A percentile compares a stretch with the other conserved stretches of the same genome.
Evolutionary conservation across 192 early-diverging fungal species (phyloP).

Genomic region (Cladochytrium replicatum): DNA sequence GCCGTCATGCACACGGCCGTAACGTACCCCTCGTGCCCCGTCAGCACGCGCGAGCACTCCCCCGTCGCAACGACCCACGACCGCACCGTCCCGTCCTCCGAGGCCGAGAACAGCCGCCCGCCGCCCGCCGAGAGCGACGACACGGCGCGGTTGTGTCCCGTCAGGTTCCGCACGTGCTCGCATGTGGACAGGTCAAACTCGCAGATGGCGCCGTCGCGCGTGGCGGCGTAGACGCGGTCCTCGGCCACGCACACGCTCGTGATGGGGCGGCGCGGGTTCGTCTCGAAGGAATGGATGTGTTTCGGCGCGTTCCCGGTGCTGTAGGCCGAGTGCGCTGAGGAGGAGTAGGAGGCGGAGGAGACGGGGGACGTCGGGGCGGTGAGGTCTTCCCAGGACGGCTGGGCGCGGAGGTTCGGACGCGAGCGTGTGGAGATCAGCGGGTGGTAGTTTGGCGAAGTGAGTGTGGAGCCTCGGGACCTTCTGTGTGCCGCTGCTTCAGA

Average conservation of each 20-base stretch:
- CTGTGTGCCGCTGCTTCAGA: background rate
- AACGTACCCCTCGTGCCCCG: conserved; percentile 10
- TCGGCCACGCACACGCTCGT: conserved; percentile 9
- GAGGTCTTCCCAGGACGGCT: no score
- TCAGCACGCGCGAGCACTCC: conserved; percentile 2
- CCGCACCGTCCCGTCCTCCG: conserved; percentile 23
- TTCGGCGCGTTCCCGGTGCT: no score
- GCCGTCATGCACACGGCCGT: conserved; percentile 10
- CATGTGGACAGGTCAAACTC: conserved; percentile 2
- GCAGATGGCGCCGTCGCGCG: background rate
- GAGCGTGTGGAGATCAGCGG: no score
- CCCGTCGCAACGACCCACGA: conserved; percentile 16
- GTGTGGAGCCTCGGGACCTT: background rate
- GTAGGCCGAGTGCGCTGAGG: no score
- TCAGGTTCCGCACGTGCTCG: conserved; percentile 10
- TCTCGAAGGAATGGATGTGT: conserved; percentile 2
- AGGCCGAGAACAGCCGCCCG: conserved; percentile 12
- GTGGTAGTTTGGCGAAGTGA: background rate
- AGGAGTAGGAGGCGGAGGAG: no score
- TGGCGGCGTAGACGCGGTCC: background rate
- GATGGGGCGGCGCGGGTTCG: conserved; percentile 7
- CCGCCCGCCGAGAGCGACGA: conserved; percentile 9
- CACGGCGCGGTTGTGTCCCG: conserved; percentile 17
- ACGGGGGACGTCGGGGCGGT: no score
- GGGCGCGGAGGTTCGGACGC: no score